Conservation (phyloP, 2,329 filamentous ascomycete genomes). For the Bipolaris zeicola region DNA sequence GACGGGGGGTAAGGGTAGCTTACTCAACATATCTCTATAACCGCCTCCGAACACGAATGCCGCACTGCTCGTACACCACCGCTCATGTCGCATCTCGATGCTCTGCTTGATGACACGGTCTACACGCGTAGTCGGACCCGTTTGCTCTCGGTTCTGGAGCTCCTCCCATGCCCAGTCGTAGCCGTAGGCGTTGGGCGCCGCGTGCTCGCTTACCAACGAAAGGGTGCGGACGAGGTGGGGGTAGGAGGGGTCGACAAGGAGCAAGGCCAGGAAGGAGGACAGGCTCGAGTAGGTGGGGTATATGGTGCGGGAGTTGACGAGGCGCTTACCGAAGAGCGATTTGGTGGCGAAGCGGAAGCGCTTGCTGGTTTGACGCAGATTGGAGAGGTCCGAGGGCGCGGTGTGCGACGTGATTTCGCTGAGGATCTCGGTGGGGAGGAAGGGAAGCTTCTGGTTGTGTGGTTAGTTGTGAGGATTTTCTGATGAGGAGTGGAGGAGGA, state of each 20-base stretch:
- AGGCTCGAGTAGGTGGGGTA: conserved; percentile 9
- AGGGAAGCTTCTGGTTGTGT: background rate
- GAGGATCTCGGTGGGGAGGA: conserved; percentile 1
- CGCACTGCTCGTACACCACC: conserved; percentile 2
- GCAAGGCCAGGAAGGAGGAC: conserved; percentile 3
- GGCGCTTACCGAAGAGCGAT: conserved; percentile 3
- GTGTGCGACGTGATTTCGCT: background rate
- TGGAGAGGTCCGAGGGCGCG: background rate
- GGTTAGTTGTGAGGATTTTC: too few species aligned
- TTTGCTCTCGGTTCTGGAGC: conserved; percentile 4
- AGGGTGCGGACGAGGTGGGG: conserved; percentile 4
- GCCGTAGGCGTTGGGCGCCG: conserved; percentile 13
- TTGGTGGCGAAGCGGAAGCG: background rate
- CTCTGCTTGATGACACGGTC: conserved; percentile 13
- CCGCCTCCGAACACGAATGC: conserved; percentile 17
- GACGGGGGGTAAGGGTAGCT: background rate
- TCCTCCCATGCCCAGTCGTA: conserved; percentile 26
- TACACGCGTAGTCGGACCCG: background rate
- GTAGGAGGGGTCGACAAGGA: background rate
- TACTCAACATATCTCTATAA: conserved; percentile 19
- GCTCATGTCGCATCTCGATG: conserved; percentile 10
- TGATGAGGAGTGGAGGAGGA: background rate
- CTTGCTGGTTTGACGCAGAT: conserved; percentile 1
- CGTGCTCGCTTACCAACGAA: conserved; percentile 15
- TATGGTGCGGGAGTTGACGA: background rate